Evolutionary conservation across 1,139 yeast genomes (phyloP), one percentile per base, ranked within the genome.

Genomic region (Pichia sp.): DNA sequence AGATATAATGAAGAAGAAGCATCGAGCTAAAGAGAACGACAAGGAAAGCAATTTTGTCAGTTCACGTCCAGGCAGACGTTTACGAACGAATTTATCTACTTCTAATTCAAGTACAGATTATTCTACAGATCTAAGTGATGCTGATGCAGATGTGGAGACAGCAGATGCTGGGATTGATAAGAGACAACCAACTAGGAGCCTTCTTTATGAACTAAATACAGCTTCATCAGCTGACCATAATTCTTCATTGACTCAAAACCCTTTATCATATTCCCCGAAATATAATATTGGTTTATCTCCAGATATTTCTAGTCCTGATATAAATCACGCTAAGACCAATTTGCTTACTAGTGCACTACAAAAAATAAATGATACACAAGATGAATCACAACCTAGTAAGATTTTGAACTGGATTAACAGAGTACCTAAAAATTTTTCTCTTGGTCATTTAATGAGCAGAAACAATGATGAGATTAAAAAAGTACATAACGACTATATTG

Each of bases 41-140:
- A 47, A 45, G 27, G 30, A 16, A 16, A 16, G 16, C 16, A 16
- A 16, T 16, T 16, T 16, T 16, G 16, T 16, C 16, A 35, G 12
- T 33, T 3, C 3, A 1, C 12, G n/a, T 9, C 8, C 2, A 12
- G 33, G 33, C 10, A 9, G 16, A 9, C 26, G 20, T 26, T 4
- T 11, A 2, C n/a, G 31, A 16, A 16, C 33, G 6, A 33, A 23
- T 27, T 11, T 3, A 12, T 12, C 6, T n/a, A 49, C 47, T 34
- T 33, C 26, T 25, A 26, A 8, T 16, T 44, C 54, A 20, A 55
- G 55, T 35, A 46, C 49, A 5, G 55, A 56, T 6, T 53, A 51
- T 25, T 51, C 58, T 2, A 55, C 59, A 27, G 60, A 50, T 30
- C 16, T 16, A 16, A 30, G 23, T 26, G 22, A 23, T 30, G 28